Percentiles rank a stretch among this genome's conserved stretches.
Conservation (phyloP, 2,329 filamentous ascomycete genomes). For the Ascosphaera acerosa region DNA sequence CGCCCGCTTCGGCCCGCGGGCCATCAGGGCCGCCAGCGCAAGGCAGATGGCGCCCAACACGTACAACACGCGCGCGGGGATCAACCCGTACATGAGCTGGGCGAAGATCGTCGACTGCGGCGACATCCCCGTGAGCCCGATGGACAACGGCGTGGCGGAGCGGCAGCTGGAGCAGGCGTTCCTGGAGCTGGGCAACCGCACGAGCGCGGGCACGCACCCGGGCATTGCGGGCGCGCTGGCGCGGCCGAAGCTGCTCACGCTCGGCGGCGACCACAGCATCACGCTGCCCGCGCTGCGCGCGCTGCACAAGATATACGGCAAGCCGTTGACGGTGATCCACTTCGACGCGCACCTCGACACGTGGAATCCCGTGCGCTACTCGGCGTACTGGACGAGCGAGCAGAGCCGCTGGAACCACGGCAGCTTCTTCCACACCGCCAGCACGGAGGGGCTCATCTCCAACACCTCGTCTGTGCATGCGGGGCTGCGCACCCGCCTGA, state of each 20-base stretch:
- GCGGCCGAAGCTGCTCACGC: constrained; percentile 41
- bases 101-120: constrained; percentile 67
- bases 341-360: constrained; percentile 65
- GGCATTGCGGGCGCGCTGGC: too few species aligned
- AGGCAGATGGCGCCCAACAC: constrained; percentile 58
- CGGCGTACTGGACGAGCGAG: constrained; percentile 43
- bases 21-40: constrained; percentile 60
- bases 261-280: constrained; percentile 50
- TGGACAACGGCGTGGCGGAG: constrained; percentile 62
- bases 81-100: constrained; percentile 67
- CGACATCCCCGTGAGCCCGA: constrained; percentile 65
- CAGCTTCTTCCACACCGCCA: constrained; percentile 76
- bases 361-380: constrained; percentile 58
- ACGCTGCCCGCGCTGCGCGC: constrained; percentile 44
- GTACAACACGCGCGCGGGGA: constrained; percentile 55
- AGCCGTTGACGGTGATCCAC: constrained; percentile 42
- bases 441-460: constrained; percentile 51
- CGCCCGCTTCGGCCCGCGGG: constrained; percentile 63
- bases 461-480: constrained; percentile 58
- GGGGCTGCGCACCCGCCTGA: constrained; percentile 53
- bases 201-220: too few species aligned
- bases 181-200: constrained; percentile 38
- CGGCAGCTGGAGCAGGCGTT: constrained; percentile 67
- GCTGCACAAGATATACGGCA: constrained; percentile 34
- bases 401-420: constrained; percentile 67